Percentiles rank a stretch among this genome's conserved stretches.
Evolutionary conservation across 2,329 filamentous ascomycete genomes (phyloP).

Genomic region (Fusarium miscanthi): DNA sequence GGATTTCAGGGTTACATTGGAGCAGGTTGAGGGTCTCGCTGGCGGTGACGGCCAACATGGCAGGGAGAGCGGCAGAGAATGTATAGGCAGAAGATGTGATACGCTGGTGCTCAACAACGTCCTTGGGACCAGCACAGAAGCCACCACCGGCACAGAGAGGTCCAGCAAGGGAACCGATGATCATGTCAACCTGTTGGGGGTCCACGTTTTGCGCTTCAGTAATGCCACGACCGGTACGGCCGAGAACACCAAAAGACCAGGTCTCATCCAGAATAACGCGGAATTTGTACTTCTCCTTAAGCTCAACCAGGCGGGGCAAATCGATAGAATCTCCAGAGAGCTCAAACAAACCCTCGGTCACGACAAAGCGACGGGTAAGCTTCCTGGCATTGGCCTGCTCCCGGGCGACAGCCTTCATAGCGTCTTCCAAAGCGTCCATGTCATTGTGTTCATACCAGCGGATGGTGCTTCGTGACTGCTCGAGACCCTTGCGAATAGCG

Average conservation of each 20-base stretch:
- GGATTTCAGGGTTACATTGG: constrained; percentile 85
- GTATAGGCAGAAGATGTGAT: constrained; percentile 94
- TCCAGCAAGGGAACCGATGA: constrained; percentile 90
- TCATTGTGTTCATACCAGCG: constrained; percentile 97
- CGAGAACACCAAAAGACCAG: constrained; percentile 95
- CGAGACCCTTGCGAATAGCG: constrained; percentile 91
- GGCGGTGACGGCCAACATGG: constrained; percentile 93
- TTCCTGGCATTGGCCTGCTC: constrained; percentile 88
- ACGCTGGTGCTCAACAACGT: constrained; percentile 96
- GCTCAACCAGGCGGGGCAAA: constrained; percentile 88
- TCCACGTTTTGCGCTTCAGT: constrained; percentile 98
- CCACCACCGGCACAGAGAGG: constrained; percentile 92
- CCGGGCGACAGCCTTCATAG: constrained; percentile 85
- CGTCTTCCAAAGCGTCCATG: constrained; percentile 89
- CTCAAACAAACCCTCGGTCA: constrained; percentile 95
- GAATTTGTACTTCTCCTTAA: constrained; percentile 98
- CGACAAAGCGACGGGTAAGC: constrained; percentile 91
- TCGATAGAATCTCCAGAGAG: constrained; percentile 86
- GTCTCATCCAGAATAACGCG: constrained; percentile 97
- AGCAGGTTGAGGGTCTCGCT: constrained; percentile 90
- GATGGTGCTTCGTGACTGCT: constrained; percentile 91
- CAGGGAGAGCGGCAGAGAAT: constrained; percentile 93
- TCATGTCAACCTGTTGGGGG: constrained; percentile 93
- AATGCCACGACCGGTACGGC: constrained; percentile 88
- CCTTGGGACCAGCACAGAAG: constrained; percentile 91